Conservation (phyloP, 352 stramenopile species). For the Aphanomyces euteiches region DNA sequence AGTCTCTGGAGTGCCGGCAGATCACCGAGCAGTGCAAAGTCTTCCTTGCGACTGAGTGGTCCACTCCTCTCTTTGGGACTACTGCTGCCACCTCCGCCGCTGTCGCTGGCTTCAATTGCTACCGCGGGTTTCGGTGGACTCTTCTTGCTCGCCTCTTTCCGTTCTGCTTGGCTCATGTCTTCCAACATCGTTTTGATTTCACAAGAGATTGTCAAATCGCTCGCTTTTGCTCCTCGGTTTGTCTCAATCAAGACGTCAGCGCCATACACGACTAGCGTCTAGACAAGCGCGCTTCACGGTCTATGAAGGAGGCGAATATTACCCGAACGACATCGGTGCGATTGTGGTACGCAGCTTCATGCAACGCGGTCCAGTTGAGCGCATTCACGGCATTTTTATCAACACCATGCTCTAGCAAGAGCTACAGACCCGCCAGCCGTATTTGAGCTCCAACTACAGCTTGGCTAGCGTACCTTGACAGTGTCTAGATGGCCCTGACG, state of each 20-base stretch:
- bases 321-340: constrained; percentile 56
- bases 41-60: constrained; percentile 70
- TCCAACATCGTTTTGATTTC: constrained; percentile 77
- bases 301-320: neutral
- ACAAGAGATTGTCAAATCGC: constrained; percentile 73
- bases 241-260: constrained; percentile 64
- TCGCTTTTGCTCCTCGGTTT: constrained; percentile 57
- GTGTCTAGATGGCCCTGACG: constrained; percentile 58
- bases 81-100: neutral
- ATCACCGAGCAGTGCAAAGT: constrained; percentile 73
- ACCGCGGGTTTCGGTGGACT: constrained; percentile 31
- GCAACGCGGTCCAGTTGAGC: constrained; percentile 71
- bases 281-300: neutral
- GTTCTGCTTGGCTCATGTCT: constrained; percentile 48
- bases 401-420: constrained; percentile 72
- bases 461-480: constrained; percentile 40
- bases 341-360: constrained; percentile 76
- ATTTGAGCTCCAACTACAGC: neutral
- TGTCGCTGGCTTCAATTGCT: neutral
- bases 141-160: constrained; percentile 6
- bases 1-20: constrained; percentile 52
- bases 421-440: neutral
- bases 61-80: constrained; percentile 19
- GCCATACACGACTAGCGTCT: constrained; percentile 73
- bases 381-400: constrained; percentile 74